Conservation (phyloP, 2,329 filamentous ascomycete species). For the Fusarium sp. region DNA sequence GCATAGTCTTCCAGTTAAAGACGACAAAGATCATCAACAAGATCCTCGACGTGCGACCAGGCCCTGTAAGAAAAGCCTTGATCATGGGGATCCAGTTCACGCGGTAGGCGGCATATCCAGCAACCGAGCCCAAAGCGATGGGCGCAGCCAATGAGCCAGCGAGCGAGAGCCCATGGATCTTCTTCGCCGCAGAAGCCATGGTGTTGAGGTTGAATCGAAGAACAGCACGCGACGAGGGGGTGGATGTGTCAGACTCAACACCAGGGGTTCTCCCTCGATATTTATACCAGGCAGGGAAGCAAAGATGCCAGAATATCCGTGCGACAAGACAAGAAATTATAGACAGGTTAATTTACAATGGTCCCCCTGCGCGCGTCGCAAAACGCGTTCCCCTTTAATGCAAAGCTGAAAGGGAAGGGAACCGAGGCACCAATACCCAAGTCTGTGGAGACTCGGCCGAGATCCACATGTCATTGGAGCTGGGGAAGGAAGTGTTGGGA, state of each 20-base stretch:
- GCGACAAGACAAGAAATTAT: background rate
- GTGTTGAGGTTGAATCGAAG: conserved; percentile 4
- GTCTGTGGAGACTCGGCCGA: conserved; percentile 26
- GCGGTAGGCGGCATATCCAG: conserved; percentile 61
- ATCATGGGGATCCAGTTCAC: conserved; percentile 56
- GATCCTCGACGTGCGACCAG: conserved; percentile 65
- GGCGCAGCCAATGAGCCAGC: conserved; percentile 57
- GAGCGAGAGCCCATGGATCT: conserved; percentile 49
- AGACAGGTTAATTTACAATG: background rate
- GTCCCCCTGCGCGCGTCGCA: conserved; percentile 10
- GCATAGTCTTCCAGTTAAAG: conserved; percentile 79
- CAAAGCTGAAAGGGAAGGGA: conserved; percentile 26
- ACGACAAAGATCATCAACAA: conserved; percentile 67
- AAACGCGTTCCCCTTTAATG: conserved; percentile 13
- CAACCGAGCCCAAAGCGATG: conserved; percentile 55
- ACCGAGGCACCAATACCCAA: conserved; percentile 34
- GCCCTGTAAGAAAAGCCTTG: conserved; percentile 63
- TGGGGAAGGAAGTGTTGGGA: conserved; percentile 15
- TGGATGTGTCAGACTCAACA: background rate
- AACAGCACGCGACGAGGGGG: conserved; percentile 8
- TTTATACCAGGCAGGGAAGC: background rate
- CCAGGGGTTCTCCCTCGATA: conserved; percentile 1
- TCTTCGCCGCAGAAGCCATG: conserved; percentile 51
- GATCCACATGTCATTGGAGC: conserved; percentile 11
- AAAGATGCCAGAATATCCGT: background rate